Evolutionary conservation across 805 yeast genomes (phyloP), one percentile per base, ranked within the genome.

Genomic region (Pichia rugopelliculosa): DNA sequence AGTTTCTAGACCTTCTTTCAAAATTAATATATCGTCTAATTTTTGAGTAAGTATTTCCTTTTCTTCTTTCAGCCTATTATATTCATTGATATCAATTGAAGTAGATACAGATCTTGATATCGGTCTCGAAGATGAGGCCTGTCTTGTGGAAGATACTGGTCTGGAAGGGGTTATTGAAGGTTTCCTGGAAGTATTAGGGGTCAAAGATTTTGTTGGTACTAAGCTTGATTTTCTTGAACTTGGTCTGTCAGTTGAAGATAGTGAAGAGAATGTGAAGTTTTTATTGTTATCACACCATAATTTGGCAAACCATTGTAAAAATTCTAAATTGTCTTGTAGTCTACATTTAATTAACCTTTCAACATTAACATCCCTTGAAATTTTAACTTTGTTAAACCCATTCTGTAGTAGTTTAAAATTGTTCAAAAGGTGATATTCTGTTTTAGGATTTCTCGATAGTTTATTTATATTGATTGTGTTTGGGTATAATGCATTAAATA

Each of bases 251-350:
- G 42, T 42, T 10, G 45, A 23, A 7, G 45, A 33, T 3, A 20
- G 3, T 15, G 34, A 9, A 26, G 39, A 33, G 15, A 47, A 47
- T 13, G 42, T 37, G 4, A 46, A 47, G 8, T 46, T 48, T 27
- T 44, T 49, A 30, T 45, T 45, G 9, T 42, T 23, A 45, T 85
- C 91, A 52, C 74, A 72, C 97, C 98, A 91, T 58, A 72, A 82
- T 58, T 76, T 76, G 60, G 86, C 82, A 59, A 88, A 73, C 96
- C 96, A 93, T 68, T 93, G 99, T 53, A 90, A 69, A 58, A 93
- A 85, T 68, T 90, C 98, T 58, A 93, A 74, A 65, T 93, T 93
- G 61, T 91, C 98, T 64, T 93, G 99, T 56, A 93, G 77, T 59
- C 86, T 74, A 69, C 97, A 93, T 65, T 87, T 87, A 62, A 86